Evolutionary conservation across 768 basidiomycete genomes (phyloP), one percentile per base, ranked within the genome.

Genomic region (Leccinum aurantiacum): DNA sequence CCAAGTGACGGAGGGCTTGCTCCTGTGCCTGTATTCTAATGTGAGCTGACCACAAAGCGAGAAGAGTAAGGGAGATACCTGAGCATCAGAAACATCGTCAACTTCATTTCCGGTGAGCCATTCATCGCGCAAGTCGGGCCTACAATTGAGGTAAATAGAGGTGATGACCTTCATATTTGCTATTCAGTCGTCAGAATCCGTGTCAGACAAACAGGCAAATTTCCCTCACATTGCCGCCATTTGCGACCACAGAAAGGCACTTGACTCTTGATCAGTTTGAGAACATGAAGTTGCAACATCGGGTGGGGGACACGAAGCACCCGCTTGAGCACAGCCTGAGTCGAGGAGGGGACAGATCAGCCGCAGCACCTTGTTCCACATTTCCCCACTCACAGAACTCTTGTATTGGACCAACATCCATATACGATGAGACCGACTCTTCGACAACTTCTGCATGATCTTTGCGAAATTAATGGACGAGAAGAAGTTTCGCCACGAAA

Each of bases 81-180:
- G 86, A 31, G 96, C 94, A 67, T 96, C 96, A n/a, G 87, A 79
- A 55, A 88, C 90, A 63, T 92, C 91, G 63, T 98, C 96, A 10
- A 92, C 87, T 72, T 98, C 96, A 14, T 87, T 87, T 1, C 93
- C 93, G 13, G 94, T 90, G 46, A 99, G 81, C 97, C 97, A 99
- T 69, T 98, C 97, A 73, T 99, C 97, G 19, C 96, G 84, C 46
- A 99, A 81, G 70, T 98, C 96, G 8, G 97, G 97, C 56, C 97
- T 84, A 71, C 95, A 98, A 69, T 98, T 97, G 59, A 98, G 80
- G 74, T 99, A 99, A 64, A 99, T 98, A 17, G 95, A 88, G 9
- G 97, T 99, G 66, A 99, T 98, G 58, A 98, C 92, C 76, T 99
- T 98, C 97, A 99, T 99, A 74, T 98, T 99, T 22, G 93, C 96